Conservation (phyloP, 768 basidiomycete genomes). For the Tulasnella sp. region DNA sequence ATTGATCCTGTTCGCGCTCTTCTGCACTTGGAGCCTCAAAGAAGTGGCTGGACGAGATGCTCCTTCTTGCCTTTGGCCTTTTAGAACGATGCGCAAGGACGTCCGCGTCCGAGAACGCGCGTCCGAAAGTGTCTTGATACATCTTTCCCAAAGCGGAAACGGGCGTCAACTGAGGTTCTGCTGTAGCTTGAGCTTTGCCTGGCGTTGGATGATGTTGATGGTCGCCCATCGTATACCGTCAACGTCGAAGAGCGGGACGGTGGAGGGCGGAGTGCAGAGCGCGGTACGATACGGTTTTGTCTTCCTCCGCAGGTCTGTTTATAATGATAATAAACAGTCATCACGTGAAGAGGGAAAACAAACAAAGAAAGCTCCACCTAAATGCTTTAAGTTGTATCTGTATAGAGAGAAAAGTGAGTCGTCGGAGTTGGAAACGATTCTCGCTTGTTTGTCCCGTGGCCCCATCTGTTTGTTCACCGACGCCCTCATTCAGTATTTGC, state of each 20-base stretch:
- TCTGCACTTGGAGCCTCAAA: background rate
- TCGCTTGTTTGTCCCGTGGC: background rate
- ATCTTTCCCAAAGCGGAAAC: background rate
- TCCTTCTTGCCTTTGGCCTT: background rate
- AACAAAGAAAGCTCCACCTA: background rate
- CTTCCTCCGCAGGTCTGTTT: background rate
- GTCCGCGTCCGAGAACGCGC: background rate
- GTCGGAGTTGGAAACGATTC: background rate
- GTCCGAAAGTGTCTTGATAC: slow-evolving; percentile 11
- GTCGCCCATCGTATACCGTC: background rate
- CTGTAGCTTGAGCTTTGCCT: background rate
- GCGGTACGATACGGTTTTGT: background rate
- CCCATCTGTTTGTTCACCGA: background rate
- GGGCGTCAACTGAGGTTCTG: background rate
- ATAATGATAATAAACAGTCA: background rate
- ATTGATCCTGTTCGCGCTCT: background rate
- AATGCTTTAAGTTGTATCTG: background rate
- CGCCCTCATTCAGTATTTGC: background rate
- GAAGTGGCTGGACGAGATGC: background rate
- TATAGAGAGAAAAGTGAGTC: background rate
- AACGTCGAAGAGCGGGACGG: background rate
- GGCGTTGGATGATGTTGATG: background rate
- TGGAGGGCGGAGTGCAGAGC: background rate
- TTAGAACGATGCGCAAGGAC: background rate
- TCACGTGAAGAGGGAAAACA: background rate